These are phyloP conservation scores for Lactarius tabidus DNA, from an alignment of 768 basidiomycete genomes.

Conservation along the genomic window DNA sequence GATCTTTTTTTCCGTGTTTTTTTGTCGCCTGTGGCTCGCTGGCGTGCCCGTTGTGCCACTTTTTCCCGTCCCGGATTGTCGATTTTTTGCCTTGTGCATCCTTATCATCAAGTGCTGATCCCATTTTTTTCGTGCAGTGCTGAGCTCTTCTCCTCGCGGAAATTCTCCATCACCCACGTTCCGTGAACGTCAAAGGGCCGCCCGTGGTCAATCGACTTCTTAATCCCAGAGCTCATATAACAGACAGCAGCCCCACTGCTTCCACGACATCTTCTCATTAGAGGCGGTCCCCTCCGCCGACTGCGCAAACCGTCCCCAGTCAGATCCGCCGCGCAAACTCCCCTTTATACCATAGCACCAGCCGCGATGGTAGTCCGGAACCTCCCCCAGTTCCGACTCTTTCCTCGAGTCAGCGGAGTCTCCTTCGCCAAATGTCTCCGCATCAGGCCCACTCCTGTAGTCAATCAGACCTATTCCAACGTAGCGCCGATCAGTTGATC, in stretches of 20 bases:
- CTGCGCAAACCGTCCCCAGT: constrained; percentile 21
- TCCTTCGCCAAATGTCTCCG: constrained; percentile 6
- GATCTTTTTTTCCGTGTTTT: background rate
- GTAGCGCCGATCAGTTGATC: constrained; percentile 15
- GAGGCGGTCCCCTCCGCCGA: constrained; percentile 23
- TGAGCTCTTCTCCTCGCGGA: constrained; percentile 24
- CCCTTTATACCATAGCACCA: constrained; percentile 21
- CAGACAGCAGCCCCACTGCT: constrained; percentile 24
- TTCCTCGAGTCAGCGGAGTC: constrained; percentile 15
- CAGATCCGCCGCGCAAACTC: constrained; percentile 25
- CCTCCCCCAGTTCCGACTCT: constrained; percentile 18
- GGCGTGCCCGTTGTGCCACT: background rate
- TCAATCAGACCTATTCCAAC: constrained; percentile 18
- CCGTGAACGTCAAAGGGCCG: constrained; percentile 23
- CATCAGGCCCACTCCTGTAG: constrained; percentile 14
- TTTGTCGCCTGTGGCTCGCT: background rate
- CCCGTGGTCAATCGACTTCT: constrained; percentile 22
- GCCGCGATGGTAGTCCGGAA: constrained; percentile 24
- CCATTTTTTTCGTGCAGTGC: constrained; percentile 12
- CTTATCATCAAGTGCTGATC: constrained; percentile 3
- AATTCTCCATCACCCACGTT: constrained; percentile 24
- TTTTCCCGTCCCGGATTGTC: background rate
- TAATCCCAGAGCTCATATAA: constrained; percentile 20
- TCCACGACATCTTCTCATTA: constrained; percentile 25
- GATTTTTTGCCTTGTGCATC: background rate